These are phyloP conservation scores for Handroanthus guayacan DNA, from an alignment of 257 asterid species.

Conservation along the genomic window DNA sequence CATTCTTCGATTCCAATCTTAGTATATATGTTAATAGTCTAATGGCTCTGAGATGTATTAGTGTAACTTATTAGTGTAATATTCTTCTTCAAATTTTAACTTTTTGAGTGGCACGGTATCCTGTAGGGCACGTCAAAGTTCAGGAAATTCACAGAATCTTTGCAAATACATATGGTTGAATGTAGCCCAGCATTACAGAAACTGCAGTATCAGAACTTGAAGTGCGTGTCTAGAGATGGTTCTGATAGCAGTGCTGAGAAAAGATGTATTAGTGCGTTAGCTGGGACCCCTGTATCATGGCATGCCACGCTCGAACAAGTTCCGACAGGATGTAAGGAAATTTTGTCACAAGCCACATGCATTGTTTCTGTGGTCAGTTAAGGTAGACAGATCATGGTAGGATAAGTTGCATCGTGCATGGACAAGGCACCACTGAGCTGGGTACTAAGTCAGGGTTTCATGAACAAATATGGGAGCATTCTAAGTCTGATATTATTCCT, in stretches of 20 bases:
- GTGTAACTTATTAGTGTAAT: background rate
- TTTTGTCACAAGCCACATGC: conserved; percentile 24
- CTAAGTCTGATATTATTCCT: background rate
- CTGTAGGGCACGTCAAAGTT: conserved; percentile 79
- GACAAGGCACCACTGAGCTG: background rate
- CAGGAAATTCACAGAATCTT: conserved; percentile 71
- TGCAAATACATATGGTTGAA: conserved; percentile 91
- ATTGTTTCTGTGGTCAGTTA: conserved; percentile 21
- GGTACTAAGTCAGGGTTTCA: conserved; percentile 2
- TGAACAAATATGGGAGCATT: background rate
- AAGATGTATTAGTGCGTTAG: conserved; percentile 58
- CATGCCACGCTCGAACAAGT: conserved; percentile 89
- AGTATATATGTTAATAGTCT: background rate
- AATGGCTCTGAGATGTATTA: background rate
- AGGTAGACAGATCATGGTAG: conserved; percentile 19
- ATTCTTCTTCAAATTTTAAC: conserved; percentile 22
- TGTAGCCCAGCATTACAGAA: conserved; percentile 87
- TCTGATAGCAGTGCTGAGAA: conserved; percentile 49
- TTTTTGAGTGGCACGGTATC: conserved; percentile 16
- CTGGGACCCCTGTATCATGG: conserved; percentile 89
- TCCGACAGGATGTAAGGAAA: conserved; percentile 83
- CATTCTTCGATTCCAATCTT: background rate
- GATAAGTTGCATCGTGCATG: background rate
- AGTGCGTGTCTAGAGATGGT: conserved; percentile 55
- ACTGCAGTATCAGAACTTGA: conserved; percentile 79